Base-by-base conservation (phyloP, 2,329 filamentous ascomycete genomes). In the Laburnicola sp. region DNA sequence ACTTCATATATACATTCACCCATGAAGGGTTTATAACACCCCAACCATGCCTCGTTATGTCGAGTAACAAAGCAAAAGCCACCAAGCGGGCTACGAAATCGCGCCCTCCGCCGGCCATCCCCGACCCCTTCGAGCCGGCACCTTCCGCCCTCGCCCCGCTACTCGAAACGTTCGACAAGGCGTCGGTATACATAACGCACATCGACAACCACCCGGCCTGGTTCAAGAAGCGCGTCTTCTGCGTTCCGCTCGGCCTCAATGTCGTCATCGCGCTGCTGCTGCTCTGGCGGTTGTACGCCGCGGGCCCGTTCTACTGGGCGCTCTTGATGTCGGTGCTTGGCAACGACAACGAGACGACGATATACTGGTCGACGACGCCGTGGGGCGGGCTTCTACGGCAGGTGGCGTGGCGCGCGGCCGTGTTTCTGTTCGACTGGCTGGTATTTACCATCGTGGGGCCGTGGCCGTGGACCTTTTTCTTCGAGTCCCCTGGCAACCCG, bases 161-260 rank as follows among this genome's bases (percentile, higher is more conserved):
- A 69, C 80, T 88, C 65, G 75, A 81, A 31, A 81, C 78, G 37
- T 85, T 96, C 53, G 81, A 85, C 51, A 78, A 82, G 49, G 75
- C 82, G 49, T 84, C 89, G 71, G 81, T 96, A 69, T 96, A 97
- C 80, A 82, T 97, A 64, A 81, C 87, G 27, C 91, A 96, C 76
- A 78, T 96, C 73, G 92, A 97, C 78, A 76, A 75, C 53, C 85
- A 87, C 55, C 85, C 86, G 0, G 73, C 75, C 21, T 78, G 80
- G 26, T 84, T 92, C 75, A 97, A 97, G 75, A 83, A 83, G 69
- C 88, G 89, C 65, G 87, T 95, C 64, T 97, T 96, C 74, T 64
- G 85, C 41, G 85, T 96, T 0, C 91, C 92, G 11, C 80, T 91
- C 16, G 71, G 85, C 16, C 84, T 96, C 74, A 97, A 97, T 73